Evolutionary conservation across 495 filamentous ascomycete genomes (phyloP), one percentile per base, ranked within the genome.

Genomic region (Neurospora sp.): DNA sequence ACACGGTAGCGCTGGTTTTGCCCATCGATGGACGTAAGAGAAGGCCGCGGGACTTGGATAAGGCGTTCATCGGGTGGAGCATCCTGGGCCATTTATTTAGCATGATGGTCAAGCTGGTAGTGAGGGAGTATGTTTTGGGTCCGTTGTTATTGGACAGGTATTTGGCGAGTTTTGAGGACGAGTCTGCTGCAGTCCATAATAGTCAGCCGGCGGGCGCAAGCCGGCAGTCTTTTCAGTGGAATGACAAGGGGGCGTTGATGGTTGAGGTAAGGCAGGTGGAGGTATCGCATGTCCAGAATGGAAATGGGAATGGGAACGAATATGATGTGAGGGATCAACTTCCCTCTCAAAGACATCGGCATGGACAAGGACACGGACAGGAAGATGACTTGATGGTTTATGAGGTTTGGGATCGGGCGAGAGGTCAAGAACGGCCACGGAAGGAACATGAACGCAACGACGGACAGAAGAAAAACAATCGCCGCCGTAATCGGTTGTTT

Each of bases 121-220:
- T 59, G 14, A 75, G 75, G 2, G 70, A 59, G 12, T 72, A 41
- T 14, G 39, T 75, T 1, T 73, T 77, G 31, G 71, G 75, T 3
- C 75, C 77, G 7, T 1, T 31, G 69, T 27, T 77, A 23, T 76
- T 76, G 59, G 74, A 77, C 4, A 20, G 44, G 62, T 77, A 78
- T 46, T 11, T 78, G 10, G 82, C 78, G 12, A 79, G 73, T n/a
- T 85, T 87, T 75, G 83, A 81, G 18, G 79, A 59, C 5, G 48
- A 27, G 0, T 59, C 48, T 27, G 5, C 48, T 59, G 5, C 48
- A 20, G n/a, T 2, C 5, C 14, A 59, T 27, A 1, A 2, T n/a
- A n/a, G n/a, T 14, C 9, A 27, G 10, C 11, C 5, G 16, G 18
- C 4, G 42, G 42, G n/a, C 7, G 8, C 42, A 8, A 20, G 18